Evolutionary conservation across 345 rosid species (phyloP).

Genomic region (Erucastrum elatum): DNA sequence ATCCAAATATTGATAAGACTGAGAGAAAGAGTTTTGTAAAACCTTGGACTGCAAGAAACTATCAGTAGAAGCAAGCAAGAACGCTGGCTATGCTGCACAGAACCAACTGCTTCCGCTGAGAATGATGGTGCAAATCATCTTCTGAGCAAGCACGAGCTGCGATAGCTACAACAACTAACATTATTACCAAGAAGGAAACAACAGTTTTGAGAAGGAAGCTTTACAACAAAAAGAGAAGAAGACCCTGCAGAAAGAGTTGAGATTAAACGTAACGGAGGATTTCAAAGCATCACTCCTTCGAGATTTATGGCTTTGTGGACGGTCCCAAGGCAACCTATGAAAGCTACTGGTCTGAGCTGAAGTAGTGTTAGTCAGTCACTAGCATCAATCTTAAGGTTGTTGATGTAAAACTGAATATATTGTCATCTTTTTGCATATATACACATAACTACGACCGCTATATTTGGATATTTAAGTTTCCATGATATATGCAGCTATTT

Average conservation of each 20-base stretch:
- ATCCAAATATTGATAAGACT: constrained; percentile 66
- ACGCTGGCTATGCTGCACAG: constrained; percentile 57
- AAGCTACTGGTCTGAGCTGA: neutral
- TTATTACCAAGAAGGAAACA: constrained; percentile 40
- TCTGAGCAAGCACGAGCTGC: constrained; percentile 84
- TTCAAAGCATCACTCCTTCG: constrained; percentile 50
- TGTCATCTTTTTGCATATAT: neutral
- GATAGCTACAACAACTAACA: constrained; percentile 55
- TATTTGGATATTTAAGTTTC: neutral
- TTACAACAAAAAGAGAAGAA: constrained; percentile 58
- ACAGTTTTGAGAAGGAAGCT: constrained; percentile 46
- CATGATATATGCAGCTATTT: neutral
- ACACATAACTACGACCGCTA: neutral
- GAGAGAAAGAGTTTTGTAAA: constrained; percentile 80
- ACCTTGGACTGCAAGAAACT: constrained; percentile 85
- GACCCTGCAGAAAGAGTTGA: constrained; percentile 60
- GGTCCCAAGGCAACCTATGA: constrained; percentile 59
- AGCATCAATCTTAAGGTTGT: neutral
- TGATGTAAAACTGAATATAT: neutral
- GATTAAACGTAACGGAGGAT: constrained; percentile 50
- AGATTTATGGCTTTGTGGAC: constrained; percentile 65
- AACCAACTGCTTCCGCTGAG: constrained; percentile 84
- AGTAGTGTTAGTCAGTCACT: neutral
- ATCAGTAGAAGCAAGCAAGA: constrained; percentile 85
- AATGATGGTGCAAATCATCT: constrained; percentile 88